A percentile compares a stretch with the other conserved stretches of the same genome.
These are phyloP conservation scores for Coemansia biformis DNA, from an alignment of 192 early-diverging fungal species.

Conservation along the genomic window DNA sequence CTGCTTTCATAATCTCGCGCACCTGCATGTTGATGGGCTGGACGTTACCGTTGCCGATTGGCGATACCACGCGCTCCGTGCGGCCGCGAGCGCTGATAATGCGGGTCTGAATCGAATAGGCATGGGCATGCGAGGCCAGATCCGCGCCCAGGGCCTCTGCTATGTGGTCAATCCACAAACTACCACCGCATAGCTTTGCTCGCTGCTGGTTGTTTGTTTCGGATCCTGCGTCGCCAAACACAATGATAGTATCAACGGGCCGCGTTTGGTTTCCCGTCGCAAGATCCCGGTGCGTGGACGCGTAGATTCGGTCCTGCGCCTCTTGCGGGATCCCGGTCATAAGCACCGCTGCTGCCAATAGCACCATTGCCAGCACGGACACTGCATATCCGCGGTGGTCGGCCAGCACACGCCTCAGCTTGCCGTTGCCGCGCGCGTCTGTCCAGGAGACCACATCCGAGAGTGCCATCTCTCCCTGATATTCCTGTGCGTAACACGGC, in stretches of 20 bases:
- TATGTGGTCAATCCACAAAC: constrained; percentile 30
- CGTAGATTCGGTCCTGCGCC: not conserved
- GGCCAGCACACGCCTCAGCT: no score
- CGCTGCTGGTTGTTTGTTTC: constrained; percentile 15
- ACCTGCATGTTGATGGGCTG: constrained; percentile 5
- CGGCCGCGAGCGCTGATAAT: not conserved
- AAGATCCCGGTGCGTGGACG: not conserved
- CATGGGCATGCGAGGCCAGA: constrained; percentile 19
- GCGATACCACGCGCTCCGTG: constrained; percentile 11
- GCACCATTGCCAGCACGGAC: not conserved
- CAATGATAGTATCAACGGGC: constrained; percentile 15
- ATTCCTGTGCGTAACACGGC: no score
- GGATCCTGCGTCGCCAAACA: constrained; percentile 17
- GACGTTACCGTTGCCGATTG: constrained; percentile 1
- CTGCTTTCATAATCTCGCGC: not conserved
- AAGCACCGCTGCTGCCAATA: not conserved
- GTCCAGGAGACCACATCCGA: no score
- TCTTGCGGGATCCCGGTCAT: not conserved
- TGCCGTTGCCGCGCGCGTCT: no score
- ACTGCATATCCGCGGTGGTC: not conserved
- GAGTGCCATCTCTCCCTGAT: no score
- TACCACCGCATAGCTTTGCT: constrained; percentile 23
- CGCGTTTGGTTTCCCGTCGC: constrained; percentile 1
- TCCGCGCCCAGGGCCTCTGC: constrained; percentile 22
- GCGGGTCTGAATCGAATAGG: constrained; percentile 7